phyloP scores from a whole-genome alignment of 1,139 yeast species.

The Debaryomyces sp. region DNA sequence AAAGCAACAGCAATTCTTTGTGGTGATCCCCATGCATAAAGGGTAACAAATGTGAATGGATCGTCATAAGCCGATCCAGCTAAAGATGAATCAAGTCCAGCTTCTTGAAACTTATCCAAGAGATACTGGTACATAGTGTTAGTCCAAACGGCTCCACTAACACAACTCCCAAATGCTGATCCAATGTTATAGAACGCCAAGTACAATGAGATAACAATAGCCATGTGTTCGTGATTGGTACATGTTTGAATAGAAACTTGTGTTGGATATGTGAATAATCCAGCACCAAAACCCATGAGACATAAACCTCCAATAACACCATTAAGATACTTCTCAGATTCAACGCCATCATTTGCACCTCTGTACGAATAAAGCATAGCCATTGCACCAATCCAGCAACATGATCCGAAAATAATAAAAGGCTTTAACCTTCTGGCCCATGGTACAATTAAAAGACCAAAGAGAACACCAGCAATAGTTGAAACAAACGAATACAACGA shows the following conservation, averaged over 20 bases:
- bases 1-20: conserved; percentile 57
- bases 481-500: conserved; percentile 67
- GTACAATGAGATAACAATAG: conserved; percentile 59
- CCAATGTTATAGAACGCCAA: conserved; percentile 62
- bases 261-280: conserved; percentile 68
- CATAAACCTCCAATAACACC: conserved; percentile 72
- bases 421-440: conserved; percentile 56
- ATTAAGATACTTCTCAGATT: conserved; percentile 26
- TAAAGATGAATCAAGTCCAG: conserved; percentile 20
- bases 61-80: conserved; percentile 54
- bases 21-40: conserved; percentile 62
- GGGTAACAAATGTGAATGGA: conserved; percentile 50
- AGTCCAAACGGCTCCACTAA: conserved; percentile 72
- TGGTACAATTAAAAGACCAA: conserved; percentile 55
- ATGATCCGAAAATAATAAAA: conserved; percentile 57
- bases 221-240: conserved; percentile 66
- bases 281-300: conserved; percentile 72
- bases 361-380: conserved; percentile 62
- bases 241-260: conserved; percentile 66
- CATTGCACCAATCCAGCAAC: conserved; percentile 57
- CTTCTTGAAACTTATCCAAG: conserved; percentile 15
- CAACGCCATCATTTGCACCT: conserved; percentile 50
- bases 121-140: conserved; percentile 20
- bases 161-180: conserved; percentile 54
- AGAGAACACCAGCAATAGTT: conserved; percentile 59